Percentiles rank a stretch among this genome's conserved stretches.
Evolutionary conservation across 371 early-diverging fungal genomes (phyloP).

Genomic region (Mortierella sp.): DNA sequence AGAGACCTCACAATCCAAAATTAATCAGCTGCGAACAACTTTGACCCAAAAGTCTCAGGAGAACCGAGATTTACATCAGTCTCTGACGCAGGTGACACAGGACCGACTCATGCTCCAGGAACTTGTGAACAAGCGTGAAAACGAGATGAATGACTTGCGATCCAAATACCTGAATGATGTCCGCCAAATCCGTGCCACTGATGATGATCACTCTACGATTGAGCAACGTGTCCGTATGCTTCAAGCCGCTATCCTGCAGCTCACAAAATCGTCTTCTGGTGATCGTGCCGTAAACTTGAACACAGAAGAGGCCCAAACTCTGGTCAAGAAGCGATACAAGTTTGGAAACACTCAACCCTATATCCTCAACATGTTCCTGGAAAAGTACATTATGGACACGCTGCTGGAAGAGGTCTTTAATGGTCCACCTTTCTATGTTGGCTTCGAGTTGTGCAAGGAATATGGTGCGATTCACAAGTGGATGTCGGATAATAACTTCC

Average conservation of each 20-base stretch:
- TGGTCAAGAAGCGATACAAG: conserved; percentile 52
- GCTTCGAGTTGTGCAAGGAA: conserved; percentile 24
- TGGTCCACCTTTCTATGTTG: conserved; percentile 44
- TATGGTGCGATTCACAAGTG: conserved; percentile 34
- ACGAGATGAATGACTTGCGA: conserved; percentile 53
- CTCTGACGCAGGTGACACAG: conserved; percentile 40
- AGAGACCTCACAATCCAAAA: conserved; percentile 44
- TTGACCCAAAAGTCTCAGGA: conserved; percentile 51
- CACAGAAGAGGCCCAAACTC: conserved; percentile 28
- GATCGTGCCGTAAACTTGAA: conserved; percentile 50
- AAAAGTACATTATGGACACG: conserved; percentile 55
- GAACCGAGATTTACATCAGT: conserved; percentile 37
- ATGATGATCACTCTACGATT: conserved; percentile 55
- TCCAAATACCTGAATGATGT: conserved; percentile 56
- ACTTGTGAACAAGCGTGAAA: conserved; percentile 51
- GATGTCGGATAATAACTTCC: conserved; percentile 49
- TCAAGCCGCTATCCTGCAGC: conserved; percentile 51
- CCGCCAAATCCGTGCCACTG: conserved; percentile 54
- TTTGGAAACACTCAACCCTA: conserved; percentile 53
- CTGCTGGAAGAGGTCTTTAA: conserved; percentile 49
- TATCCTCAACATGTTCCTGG: conserved; percentile 55
- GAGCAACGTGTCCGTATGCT: conserved; percentile 50
- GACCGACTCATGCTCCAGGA: conserved; percentile 53
- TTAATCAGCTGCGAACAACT: conserved; percentile 41
- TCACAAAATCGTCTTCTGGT: conserved; percentile 53